Percentiles rank a stretch among this genome's conserved stretches.
Conservation (phyloP, 2,329 filamentous ascomycete species). For the Talaromyces sp. region DNA sequence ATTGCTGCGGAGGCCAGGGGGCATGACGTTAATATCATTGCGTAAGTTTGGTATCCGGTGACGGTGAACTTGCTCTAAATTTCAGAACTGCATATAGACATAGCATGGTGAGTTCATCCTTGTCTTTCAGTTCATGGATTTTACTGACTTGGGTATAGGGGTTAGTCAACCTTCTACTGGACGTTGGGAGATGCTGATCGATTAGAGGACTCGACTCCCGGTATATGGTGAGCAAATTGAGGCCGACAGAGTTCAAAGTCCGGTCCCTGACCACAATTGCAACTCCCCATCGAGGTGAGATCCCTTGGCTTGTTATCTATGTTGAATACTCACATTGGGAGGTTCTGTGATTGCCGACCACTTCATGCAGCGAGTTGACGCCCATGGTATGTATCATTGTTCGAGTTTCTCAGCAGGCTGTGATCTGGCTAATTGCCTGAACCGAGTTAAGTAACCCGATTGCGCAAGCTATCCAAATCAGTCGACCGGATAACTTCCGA, state of each 20-base stretch:
- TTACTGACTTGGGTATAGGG: slow-evolving; percentile 23
- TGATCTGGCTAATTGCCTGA: background rate
- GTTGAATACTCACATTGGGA: slow-evolving; percentile 10
- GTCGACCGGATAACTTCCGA: slow-evolving; percentile 7
- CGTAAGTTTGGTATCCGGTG: slow-evolving; percentile 40
- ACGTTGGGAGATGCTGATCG: slow-evolving; percentile 3
- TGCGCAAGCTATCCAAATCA: slow-evolving; percentile 11
- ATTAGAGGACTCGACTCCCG: slow-evolving; percentile 57
- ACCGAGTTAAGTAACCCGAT: slow-evolving; percentile 1
- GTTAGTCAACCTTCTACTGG: slow-evolving; percentile 21
- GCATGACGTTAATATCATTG: slow-evolving; percentile 60
- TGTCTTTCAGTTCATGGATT: background rate
- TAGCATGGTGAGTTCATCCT: slow-evolving; percentile 41
- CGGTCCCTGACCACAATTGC: slow-evolving; percentile 62
- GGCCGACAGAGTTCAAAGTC: slow-evolving; percentile 66
- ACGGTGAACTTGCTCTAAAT: background rate
- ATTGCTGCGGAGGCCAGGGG: slow-evolving; percentile 52
- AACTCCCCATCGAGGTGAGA: slow-evolving; percentile 53
- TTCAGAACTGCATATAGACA: slow-evolving; percentile 27
- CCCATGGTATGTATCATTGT: slow-evolving; percentile 35
- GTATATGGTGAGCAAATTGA: slow-evolving; percentile 58
- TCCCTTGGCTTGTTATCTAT: background rate
- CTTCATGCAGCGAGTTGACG: slow-evolving; percentile 51
- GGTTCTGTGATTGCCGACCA: slow-evolving; percentile 60
- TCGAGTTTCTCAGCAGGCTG: background rate